phyloP scores from a whole-genome alignment of 169 alveolate genomes.

The Babesia divergens region DNA sequence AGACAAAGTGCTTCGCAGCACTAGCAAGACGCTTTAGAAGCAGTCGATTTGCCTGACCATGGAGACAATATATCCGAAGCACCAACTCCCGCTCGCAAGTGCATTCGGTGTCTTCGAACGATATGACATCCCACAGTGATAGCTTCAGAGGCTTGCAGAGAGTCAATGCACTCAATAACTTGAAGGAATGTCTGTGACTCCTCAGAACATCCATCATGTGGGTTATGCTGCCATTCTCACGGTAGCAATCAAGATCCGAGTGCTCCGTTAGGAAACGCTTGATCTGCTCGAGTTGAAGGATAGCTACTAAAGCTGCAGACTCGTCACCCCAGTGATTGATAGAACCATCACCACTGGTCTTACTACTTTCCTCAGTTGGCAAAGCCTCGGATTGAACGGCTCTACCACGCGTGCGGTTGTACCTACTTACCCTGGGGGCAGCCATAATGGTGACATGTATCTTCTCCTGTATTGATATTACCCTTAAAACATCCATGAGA shows the following conservation, averaged over 20 bases:
- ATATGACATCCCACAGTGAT: constrained; percentile 22
- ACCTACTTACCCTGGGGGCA: constrained; percentile 7
- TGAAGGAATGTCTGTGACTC: background rate
- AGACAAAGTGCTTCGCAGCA: background rate
- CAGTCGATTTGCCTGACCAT: constrained; percentile 3
- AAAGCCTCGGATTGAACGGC: background rate
- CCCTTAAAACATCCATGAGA: background rate
- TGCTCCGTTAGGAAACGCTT: constrained; percentile 14
- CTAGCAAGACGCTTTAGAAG: background rate
- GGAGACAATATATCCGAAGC: constrained; percentile 13
- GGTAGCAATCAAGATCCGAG: constrained; percentile 23
- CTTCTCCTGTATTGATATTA: background rate
- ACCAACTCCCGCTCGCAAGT: constrained; percentile 25
- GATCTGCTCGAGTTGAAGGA: background rate
- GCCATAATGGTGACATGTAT: constrained; percentile 11
- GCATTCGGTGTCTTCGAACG: constrained; percentile 11
- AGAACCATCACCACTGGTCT: background rate
- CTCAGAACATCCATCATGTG: background rate
- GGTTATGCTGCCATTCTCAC: constrained; percentile 16
- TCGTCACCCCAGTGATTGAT: constrained; percentile 18
- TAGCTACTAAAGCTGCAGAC: constrained; percentile 7
- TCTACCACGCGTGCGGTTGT: background rate
- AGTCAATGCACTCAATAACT: constrained; percentile 14
- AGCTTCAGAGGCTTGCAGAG: constrained; percentile 28
- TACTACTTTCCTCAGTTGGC: background rate